Evolutionary conservation across 371 early-diverging fungal genomes (phyloP).

Genomic region (Enteropsectra breve): DNA sequence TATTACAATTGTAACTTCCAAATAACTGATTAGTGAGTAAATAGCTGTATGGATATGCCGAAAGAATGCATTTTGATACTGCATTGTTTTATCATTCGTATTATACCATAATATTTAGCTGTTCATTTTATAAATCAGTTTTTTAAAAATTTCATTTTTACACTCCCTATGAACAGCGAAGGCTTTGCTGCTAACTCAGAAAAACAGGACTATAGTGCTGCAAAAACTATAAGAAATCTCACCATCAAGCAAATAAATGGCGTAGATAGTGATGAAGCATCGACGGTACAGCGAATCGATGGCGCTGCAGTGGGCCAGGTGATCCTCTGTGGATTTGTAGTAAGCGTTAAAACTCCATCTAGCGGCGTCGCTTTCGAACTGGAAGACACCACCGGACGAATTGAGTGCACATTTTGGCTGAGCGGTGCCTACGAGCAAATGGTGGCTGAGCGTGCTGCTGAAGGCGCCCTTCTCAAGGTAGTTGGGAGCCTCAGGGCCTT

Average conservation of each 20-base stretch:
- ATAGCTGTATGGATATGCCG: too few relatives aligned
- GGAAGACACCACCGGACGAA: constrained; percentile 43
- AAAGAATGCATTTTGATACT: too few relatives aligned
- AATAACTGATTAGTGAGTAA: too few relatives aligned
- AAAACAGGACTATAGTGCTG: constrained; percentile 29
- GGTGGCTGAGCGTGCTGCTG: constrained; percentile 17
- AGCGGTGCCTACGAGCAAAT: constrained; percentile 35
- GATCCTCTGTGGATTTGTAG: constrained; percentile 36
- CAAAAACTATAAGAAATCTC: constrained; percentile 41
- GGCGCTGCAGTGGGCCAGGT: constrained; percentile 33
- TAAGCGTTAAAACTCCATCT: constrained; percentile 5
- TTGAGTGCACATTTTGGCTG: constrained; percentile 49
- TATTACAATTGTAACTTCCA: constrained; percentile 6
- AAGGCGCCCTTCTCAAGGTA: constrained; percentile 26
- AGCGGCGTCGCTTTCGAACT: constrained; percentile 44
- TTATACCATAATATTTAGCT: too few relatives aligned
- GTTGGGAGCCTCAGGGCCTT: constrained; percentile 42
- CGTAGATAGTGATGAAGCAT: constrained; percentile 27
- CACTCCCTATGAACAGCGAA: neutral
- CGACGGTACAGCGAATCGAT: constrained; percentile 24
- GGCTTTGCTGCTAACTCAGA: constrained; percentile 25
- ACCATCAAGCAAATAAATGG: constrained; percentile 43
- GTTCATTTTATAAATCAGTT: too few relatives aligned
- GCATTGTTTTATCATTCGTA: too few relatives aligned
- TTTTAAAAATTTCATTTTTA: too few relatives aligned